Evolutionary conservation across 2,329 filamentous ascomycete genomes (phyloP), one percentile per base, ranked within the genome.

Genomic region (Cercospora zeae-maydis): DNA sequence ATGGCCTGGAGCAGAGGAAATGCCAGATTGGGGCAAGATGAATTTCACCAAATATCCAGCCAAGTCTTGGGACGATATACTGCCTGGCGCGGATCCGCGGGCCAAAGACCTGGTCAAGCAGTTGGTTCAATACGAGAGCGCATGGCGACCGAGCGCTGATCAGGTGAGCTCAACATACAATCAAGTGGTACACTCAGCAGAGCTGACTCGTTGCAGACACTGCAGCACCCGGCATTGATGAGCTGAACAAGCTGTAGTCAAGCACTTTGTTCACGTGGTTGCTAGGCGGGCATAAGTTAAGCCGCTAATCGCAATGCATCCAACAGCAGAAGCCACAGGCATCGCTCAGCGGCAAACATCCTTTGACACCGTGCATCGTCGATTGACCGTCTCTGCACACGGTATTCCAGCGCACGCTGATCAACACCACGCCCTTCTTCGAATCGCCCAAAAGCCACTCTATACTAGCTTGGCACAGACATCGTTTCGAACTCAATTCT

Each of bases 1-100:
- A 0, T 99, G 95, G 95, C 95, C 95, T 1, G 83, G 93, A 76
- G 89, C 91, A 4, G 77, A 77, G 10, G 72, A 73, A 1, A 89
- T 96, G 71, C 89, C 90, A 0, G 95, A 96, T 16, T 99, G 96
- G 83, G 90, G 93, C 13, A 96, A 89, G 73, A 85, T 89, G 73
- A 77, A 92, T 75, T 99, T 96, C 78, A 84, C 87, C 42, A 80
- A 86, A 13, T 97, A 96, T 73, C 83, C 87, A 3, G 76, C 80
- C 0, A 83, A 83, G 66, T 66, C 79, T 0, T 97, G 93, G 92
- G 80, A 85, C 1, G 83, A 84, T 1, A 80, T 97, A 16, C 77
- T 98, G 45, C 85, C 86, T 0, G 81, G 80, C 4, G 82, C 86
- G 0, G 82, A 86, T 1, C 75, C 80, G 0, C 78, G 79, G 13